Conservation (phyloP, 2,329 filamentous ascomycete genomes). For the Metarhizium robertsii region DNA sequence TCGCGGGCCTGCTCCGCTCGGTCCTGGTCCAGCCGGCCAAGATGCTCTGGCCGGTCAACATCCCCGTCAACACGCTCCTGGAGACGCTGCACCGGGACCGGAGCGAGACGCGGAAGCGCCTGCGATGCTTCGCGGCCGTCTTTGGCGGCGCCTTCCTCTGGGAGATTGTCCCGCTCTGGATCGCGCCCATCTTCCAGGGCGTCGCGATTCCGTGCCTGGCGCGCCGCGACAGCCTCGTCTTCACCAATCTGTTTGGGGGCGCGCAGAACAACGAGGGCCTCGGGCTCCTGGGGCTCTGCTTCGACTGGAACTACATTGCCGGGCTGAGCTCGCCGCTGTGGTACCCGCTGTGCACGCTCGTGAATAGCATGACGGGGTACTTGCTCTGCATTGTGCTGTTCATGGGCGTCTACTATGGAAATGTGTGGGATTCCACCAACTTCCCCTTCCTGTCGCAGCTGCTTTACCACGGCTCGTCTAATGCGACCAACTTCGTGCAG, state of each 20-base stretch:
- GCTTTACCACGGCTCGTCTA: conserved; percentile 28
- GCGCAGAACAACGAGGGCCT: conserved; percentile 26
- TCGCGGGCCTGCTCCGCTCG: conserved; percentile 38
- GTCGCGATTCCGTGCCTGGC: conserved; percentile 34
- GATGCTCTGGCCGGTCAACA: conserved; percentile 37
- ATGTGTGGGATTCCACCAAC: conserved; percentile 9
- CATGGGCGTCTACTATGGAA: conserved; percentile 19
- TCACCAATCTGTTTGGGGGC: conserved; percentile 42
- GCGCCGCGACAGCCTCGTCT: conserved; percentile 26
- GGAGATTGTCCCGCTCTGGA: conserved; percentile 38
- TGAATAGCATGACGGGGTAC: conserved; percentile 30
- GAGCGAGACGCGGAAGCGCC: conserved; percentile 25
- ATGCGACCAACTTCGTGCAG: conserved; percentile 20
- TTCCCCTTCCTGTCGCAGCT: conserved; percentile 21
- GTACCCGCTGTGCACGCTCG: conserved; percentile 26
- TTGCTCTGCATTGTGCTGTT: conserved; percentile 25
- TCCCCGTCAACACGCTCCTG: conserved; percentile 20
- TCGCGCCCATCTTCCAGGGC: conserved; percentile 30
- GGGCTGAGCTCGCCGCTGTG: conserved; percentile 23
- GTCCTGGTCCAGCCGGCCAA: conserved; percentile 43
- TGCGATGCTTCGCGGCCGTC: conserved; percentile 31
- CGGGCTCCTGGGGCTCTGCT: conserved; percentile 27
- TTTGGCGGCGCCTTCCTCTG: conserved; percentile 32
- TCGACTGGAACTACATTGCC: conserved; percentile 35
- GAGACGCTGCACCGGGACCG: conserved; percentile 18